Evolutionary conservation across 164 flowering plant species (phyloP), one percentile per base, ranked within the genome.

Genomic region (Malania oleifera): DNA sequence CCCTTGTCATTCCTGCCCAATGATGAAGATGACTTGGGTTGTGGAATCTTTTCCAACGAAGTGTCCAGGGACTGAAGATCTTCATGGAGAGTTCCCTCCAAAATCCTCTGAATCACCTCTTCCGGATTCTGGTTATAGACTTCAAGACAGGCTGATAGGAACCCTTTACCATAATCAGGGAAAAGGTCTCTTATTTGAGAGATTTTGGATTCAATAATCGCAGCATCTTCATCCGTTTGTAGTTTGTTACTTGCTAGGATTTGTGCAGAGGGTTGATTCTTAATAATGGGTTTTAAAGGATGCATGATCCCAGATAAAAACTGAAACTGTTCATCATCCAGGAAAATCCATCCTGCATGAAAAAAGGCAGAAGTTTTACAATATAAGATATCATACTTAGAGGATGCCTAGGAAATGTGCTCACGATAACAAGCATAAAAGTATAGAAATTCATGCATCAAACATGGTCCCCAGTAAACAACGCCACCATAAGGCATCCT

Each of bases 141-240:
- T 77, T 86, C 91, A 25, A 95, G 96, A 60, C 97, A 91, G 12
- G 96, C 91, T 62, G 77, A 75, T 45, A 91, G 59, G 68, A 80
- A 91, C 7, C 95, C 97, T 61, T 80, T 81, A 15, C 99, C 99
- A 73, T 78, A 91, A 55, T 91, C 93, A 24, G 97, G 96, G 65
- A 95, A 95, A 27, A 95, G 74, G 40, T 95, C 97, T 73, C 77
- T 95, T 60, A 95, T 75, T 79, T 95, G 99, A 78, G 88, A 85
- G 72, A 95, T 79, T 73, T 85, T 95, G 31, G 99, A 91, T 62
- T 95, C 95, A 24, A 61, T 62, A 52, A 91, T 78, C 19, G 82
- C 93, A 55, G 77, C 63, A 64, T 84, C 82, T 77, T 91, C 99
- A 75, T 83, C 91, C 57, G 61, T 57, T 56, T 73, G 80, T 19